phyloP scores from a whole-genome alignment of 257 asterid species.

The Solanum arcanum region DNA sequence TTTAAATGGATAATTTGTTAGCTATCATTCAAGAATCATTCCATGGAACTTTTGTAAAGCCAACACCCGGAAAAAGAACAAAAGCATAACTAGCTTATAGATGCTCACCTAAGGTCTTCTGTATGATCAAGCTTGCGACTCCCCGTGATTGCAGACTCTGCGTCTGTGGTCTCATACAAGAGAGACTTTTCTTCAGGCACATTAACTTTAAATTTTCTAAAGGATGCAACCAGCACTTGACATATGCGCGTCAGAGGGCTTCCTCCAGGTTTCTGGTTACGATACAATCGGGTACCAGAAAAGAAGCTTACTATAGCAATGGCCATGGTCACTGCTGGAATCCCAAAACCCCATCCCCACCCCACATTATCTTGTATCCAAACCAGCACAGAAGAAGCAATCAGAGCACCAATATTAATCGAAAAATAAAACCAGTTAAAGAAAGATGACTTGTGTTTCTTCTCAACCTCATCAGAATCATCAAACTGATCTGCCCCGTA shows the following conservation, averaged over 20 bases:
- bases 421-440: slow-evolving; percentile 67
- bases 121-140: slow-evolving; percentile 58
- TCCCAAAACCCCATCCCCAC: slow-evolving; percentile 72
- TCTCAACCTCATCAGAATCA: slow-evolving; percentile 50
- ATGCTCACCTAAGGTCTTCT: slow-evolving; percentile 24
- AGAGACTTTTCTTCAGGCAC: slow-evolving; percentile 37
- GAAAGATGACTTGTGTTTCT: slow-evolving; percentile 44
- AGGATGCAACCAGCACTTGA: slow-evolving; percentile 58
- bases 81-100: not conserved
- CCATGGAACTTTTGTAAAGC: not conserved
- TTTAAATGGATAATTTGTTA: not conserved
- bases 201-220: slow-evolving; percentile 25
- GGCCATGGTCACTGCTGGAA: slow-evolving; percentile 56
- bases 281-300: slow-evolving; percentile 44
- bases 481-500: slow-evolving; percentile 76
- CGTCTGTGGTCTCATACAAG: slow-evolving; percentile 33
- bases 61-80: not conserved
- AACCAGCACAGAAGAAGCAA: slow-evolving; percentile 50
- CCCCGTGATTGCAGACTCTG: slow-evolving; percentile 38
- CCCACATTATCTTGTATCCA: slow-evolving; percentile 51
- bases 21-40: not conserved
- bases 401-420: slow-evolving; percentile 45
- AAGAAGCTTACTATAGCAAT: slow-evolving; percentile 48
- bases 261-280: slow-evolving; percentile 70
- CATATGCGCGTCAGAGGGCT: slow-evolving; percentile 59